Evolutionary conservation across 169 alveolate species (phyloP), one percentile per base, ranked within the genome.

Genomic region (Plasmodium gaboni): DNA sequence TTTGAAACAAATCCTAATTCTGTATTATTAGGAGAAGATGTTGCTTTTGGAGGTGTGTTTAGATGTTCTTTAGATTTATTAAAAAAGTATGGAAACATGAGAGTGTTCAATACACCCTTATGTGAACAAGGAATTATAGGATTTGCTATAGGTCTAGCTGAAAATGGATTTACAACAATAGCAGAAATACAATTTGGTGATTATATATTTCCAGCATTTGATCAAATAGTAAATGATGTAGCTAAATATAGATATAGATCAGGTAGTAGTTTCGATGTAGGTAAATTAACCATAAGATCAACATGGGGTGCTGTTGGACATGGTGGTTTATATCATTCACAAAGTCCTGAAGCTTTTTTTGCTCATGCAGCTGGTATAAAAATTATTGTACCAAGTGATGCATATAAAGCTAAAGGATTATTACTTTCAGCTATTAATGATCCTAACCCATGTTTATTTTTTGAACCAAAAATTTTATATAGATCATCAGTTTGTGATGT

Each of bases 101-200:
- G 99, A 73, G 99, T 97, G 12, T 97, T 96, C 94, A 98, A 97
- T 93, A 96, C 99, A 46, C 99, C 99, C n/a, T 93, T 98, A 22
- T 94, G 98, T 48, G 99, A 98, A 87, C 98, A 97, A 94, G 99
- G 99, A 1, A 98, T 98, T 32, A 99, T 97, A 13, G 99, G 98
- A 10, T 97, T 98, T 92, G 99, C 98, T 2, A 97, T 98, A 7
- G 99, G 99, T 22, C 72, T 97, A 94, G 99, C 99, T 26, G 97
- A 98, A 8, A 92, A 95, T 53, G 96, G 96, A 48, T 94, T 94
- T 80, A 97, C 98, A 22, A 98, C 99, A 7, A 98, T 98, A 22
- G 99, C 99, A 1, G 99, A 98, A 92, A 98, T 98, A n/a, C 98
- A 98, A 89, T 98, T 98, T 74, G 99, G 99, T 19, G 99, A 98